Percentiles rank a stretch among this genome's conserved stretches.
Evolutionary conservation across 2,329 filamentous ascomycete species (phyloP).

Genomic region (Escovopsis sp.): DNA sequence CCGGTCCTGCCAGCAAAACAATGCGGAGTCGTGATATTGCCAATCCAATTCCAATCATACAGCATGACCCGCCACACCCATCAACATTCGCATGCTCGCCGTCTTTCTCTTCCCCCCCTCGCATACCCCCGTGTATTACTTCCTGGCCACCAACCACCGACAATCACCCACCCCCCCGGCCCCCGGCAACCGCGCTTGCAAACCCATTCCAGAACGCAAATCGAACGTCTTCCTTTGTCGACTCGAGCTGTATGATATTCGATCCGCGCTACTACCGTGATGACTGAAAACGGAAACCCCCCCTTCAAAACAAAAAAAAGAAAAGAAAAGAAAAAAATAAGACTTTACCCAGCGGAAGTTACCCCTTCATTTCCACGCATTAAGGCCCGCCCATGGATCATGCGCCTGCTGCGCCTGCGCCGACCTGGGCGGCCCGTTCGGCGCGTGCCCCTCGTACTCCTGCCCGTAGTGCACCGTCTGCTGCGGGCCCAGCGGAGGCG

Average conservation of each 20-base stretch:
- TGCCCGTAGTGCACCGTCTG: constrained; percentile 43
- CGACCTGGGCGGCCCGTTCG: constrained; percentile 17
- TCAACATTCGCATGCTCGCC: too few relatives aligned
- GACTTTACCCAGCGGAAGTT: background rate
- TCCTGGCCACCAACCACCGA: too few relatives aligned
- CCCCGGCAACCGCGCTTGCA: too few relatives aligned
- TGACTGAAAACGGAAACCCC: too few relatives aligned
- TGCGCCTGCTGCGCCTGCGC: constrained; percentile 24
- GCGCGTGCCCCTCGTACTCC: constrained; percentile 17
- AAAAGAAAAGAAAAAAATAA: background rate
- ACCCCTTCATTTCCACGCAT: constrained; percentile 31
- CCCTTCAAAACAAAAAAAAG: background rate
- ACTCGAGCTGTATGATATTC: too few relatives aligned
- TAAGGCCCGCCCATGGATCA: constrained; percentile 39
- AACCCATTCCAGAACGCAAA: too few relatives aligned
- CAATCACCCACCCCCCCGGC: too few relatives aligned
- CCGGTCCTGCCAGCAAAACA: background rate
- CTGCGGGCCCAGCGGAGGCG: constrained; percentile 46
- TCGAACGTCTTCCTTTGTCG: too few relatives aligned
- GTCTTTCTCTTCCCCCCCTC: too few relatives aligned
- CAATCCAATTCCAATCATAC: background rate
- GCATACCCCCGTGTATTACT: too few relatives aligned
- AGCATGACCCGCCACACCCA: background rate
- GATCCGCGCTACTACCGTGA: too few relatives aligned
- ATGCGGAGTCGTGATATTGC: too few relatives aligned